Evolutionary conservation across 306 rosid species (phyloP), one percentile per base, ranked within the genome.

Genomic region (Albizia julibrissin): DNA sequence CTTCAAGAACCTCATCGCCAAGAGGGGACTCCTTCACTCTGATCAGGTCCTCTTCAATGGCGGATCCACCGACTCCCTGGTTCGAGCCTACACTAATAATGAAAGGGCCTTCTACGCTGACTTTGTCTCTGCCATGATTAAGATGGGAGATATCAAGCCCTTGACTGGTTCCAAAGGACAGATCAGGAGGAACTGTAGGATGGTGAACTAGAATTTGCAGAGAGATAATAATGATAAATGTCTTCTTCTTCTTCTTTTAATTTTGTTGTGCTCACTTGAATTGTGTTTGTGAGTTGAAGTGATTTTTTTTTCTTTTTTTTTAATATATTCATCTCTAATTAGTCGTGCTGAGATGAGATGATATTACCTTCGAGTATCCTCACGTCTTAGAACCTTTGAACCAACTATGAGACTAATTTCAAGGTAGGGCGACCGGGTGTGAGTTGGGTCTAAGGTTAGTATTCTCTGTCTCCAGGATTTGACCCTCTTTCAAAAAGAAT

Each of bases 111-210:
- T 93, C 72, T 11, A 78, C 9, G 33, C 84, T 1, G 95, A 93
- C 84, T 94, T 94, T 66, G 89, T 29, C 5, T 31, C 82, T 0
- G 97, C 92, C 22, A 91, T 94, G 87, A 91, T 93, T 75, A 93
- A 79, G 84, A 94, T 94, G 98, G 97, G 97, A 29, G 83, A 93
- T 34, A 87, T 81, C 40, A 50, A 82, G 1, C 98, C 97, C 43
- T 87, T 93, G 26, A 93, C 92, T 49, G 97, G 97, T 10, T 90
- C 93, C 0, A 66, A 83, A 1, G 98, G 98, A 10, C 87, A 94
- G 85, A 91, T 94, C 64, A 90, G 98, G 79, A 89, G 81, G 85
- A 84, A 91, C 44, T 93, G 97, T 46, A 84, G 91, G 76, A 86
- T 71, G 74, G n/a, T 54, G 2, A 91, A 91, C 74, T 82, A 85